Evolutionary conservation across 192 early-diverging fungal genomes (phyloP).

Genomic region (Backusella luteola): DNA sequence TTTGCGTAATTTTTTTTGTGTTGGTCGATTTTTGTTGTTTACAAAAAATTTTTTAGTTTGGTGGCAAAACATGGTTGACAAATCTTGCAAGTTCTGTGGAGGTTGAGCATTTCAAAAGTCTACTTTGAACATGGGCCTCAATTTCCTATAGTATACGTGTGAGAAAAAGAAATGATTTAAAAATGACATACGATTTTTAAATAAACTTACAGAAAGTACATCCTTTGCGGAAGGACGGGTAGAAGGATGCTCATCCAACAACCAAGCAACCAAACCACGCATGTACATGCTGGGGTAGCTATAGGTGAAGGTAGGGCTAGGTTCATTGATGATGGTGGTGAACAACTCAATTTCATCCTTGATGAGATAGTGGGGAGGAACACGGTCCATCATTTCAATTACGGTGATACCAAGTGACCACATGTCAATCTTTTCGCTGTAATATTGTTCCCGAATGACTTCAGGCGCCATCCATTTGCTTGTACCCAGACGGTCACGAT

Average conservation of each 20-base stretch:
- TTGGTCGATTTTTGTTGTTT: not conserved
- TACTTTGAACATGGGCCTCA: slow-evolving; percentile 34
- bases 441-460: slow-evolving; percentile 43
- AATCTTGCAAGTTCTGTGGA: slow-evolving; percentile 30
- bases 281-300: slow-evolving; percentile 38
- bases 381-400: slow-evolving; percentile 50
- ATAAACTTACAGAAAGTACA: slow-evolving; percentile 26
- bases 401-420: slow-evolving; percentile 49
- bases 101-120: slow-evolving; percentile 24
- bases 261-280: slow-evolving; percentile 39
- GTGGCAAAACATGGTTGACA: slow-evolving; percentile 32
- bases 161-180: not conserved
- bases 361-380: slow-evolving; percentile 41
- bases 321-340: slow-evolving; percentile 27
- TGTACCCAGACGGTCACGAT: slow-evolving; percentile 38
- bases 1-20: not conserved
- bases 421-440: slow-evolving; percentile 48
- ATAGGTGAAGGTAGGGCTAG: slow-evolving; percentile 36
- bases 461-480: slow-evolving; percentile 52
- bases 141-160: slow-evolving; percentile 25
- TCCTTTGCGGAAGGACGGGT: slow-evolving; percentile 32
- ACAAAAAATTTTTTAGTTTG: not conserved
- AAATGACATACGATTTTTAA: slow-evolving; percentile 17
- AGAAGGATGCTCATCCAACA: slow-evolving; percentile 32
- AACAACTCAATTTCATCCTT: slow-evolving; percentile 36